Conservation (phyloP, 2,329 filamentous ascomycete genomes). For the Diatrype stigma region DNA sequence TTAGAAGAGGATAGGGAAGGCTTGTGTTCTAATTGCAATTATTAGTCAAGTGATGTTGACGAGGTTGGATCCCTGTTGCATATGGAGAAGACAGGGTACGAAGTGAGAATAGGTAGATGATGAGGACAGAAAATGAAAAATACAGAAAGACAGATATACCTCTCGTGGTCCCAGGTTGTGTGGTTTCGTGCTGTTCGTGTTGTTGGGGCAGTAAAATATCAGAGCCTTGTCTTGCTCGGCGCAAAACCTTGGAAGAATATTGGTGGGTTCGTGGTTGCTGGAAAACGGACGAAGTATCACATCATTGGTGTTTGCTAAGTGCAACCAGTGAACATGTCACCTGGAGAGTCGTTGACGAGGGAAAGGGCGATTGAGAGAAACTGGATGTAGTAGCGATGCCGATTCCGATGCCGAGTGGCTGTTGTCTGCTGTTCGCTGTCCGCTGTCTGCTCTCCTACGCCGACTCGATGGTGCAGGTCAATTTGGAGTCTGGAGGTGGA, state of each 20-base stretch:
- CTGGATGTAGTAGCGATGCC: too few relatives aligned
- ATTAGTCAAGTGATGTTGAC: neutral
- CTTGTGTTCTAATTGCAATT: neutral
- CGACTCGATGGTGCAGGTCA: neutral
- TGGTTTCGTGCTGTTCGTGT: neutral
- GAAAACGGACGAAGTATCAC: neutral
- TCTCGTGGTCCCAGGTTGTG: neutral
- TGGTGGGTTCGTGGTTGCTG: neutral
- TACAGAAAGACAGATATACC: neutral
- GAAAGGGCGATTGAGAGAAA: neutral
- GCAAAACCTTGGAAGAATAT: too few relatives aligned
- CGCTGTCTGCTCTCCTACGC: neutral
- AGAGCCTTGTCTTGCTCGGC: neutral
- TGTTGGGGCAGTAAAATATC: neutral
- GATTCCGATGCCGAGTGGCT: too few relatives aligned
- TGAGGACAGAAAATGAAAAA: too few relatives aligned
- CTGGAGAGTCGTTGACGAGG: neutral
- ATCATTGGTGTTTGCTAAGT: neutral
- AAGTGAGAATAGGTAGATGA: too few relatives aligned
- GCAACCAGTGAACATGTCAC: neutral
- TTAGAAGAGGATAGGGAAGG: neutral
- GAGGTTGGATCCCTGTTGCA: too few relatives aligned
- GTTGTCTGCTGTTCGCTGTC: neutral
- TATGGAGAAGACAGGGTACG: too few relatives aligned
- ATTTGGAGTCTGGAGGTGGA: neutral